Conservation (phyloP, 345 rosid genomes). For the Populus alba region DNA sequence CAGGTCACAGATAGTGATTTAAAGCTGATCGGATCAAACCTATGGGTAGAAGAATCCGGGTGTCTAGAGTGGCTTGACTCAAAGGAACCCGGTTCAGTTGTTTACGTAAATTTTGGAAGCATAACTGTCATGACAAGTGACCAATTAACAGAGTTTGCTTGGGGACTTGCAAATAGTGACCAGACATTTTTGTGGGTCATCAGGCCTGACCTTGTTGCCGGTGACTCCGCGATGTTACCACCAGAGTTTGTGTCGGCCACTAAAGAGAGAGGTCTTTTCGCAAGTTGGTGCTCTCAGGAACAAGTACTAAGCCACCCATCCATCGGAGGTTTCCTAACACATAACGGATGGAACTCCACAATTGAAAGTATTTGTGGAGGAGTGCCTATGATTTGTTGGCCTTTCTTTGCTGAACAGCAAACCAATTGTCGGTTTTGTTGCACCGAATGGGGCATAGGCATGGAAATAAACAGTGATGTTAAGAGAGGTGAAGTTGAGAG, state of each 20-base stretch:
- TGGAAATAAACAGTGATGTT: constrained; percentile 22
- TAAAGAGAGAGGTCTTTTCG: constrained; percentile 6
- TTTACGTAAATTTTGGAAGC: constrained; percentile 19
- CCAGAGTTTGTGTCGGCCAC: neutral
- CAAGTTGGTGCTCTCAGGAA: constrained; percentile 21
- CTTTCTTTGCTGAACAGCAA: constrained; percentile 26
- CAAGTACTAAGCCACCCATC: constrained; percentile 12
- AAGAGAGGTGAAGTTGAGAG: constrained; percentile 22
- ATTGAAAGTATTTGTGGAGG: constrained; percentile 18
- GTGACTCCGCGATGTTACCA: neutral
- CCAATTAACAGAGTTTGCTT: constrained; percentile 12
- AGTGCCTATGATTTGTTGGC: constrained; percentile 29
- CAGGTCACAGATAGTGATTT: neutral
- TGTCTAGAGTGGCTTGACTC: constrained; percentile 12
- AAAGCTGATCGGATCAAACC: constrained; percentile 11
- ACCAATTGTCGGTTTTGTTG: constrained; percentile 16
- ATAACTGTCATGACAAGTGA: constrained; percentile 11
- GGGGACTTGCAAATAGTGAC: constrained; percentile 19
- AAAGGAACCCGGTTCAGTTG: constrained; percentile 9
- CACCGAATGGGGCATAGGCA: constrained; percentile 17
- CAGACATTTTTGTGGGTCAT: constrained; percentile 11
- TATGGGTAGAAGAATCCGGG: constrained; percentile 10
- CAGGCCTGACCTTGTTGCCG: constrained; percentile 15
- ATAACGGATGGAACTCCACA: constrained; percentile 28
- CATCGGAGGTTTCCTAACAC: constrained; percentile 16